Base-by-base conservation (phyloP, 805 yeast species). In the Priceomyces haplophilus region DNA sequence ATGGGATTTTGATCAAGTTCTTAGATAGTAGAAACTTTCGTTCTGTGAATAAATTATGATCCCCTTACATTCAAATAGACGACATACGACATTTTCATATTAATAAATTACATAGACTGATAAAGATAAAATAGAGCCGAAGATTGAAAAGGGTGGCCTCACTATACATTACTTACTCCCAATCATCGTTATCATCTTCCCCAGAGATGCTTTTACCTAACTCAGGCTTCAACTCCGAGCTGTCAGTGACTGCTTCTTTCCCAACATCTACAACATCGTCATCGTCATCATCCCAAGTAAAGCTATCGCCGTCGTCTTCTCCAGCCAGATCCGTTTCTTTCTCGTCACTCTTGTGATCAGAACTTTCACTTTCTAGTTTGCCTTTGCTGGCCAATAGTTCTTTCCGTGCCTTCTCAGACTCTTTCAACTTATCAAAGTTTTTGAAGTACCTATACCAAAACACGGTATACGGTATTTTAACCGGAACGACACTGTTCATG, bases 361-460 rank as follows among this genome's bases (percentile, higher is more conserved):
- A 25, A 34, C 15, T 27, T 12, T 27, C 15, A 15, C 5, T n/a
- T 27, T 31, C 37, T 10, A 42, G 10, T 13, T 33, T 24, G 7
- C 40, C 41, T 31, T 49, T 52, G 34, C 62, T 66, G 25, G 74
- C 67, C 35, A 87, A 67, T 42, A 86, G 67, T 49, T 75, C 74
- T 62, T 82, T 83, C 56, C 96, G 74, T 57, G 80, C 73, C 53
- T 68, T 67, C 53, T 88, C 95, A 52, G 77, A 82, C 36, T 74
- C 73, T 33, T 76, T 70, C 16, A 88, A 77, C 50, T 72, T 71
- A 10, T 64, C 59, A 44, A 75, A 77, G 54, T 75, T 67, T 41
- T 65, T 69, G 62, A 79, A 84, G 62, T 87, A 89, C 25, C 82
- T 73, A 35, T 69, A 65, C 97, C 97, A 90, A 61, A 90, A 90